These are phyloP conservation scores for Talaromyces sp. DNA, from an alignment of 2,329 filamentous ascomycete species.

Conservation along the genomic window DNA sequence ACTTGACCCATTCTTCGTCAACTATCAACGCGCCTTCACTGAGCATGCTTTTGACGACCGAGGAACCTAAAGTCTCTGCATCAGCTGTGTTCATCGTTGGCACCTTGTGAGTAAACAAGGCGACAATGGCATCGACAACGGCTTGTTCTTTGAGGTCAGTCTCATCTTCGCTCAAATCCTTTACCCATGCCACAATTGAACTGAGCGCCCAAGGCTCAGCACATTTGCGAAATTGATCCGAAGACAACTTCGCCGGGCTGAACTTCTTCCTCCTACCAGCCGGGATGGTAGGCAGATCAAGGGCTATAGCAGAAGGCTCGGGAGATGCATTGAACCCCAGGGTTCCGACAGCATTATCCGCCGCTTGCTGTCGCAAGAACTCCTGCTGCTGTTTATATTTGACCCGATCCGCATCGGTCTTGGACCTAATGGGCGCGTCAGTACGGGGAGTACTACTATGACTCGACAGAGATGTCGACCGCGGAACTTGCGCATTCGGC, in stretches of 20 bases:
- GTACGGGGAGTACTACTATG: slow-evolving; percentile 77
- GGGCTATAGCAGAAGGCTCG: slow-evolving; percentile 52
- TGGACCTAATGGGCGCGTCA: slow-evolving; percentile 79
- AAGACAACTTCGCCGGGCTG: slow-evolving; percentile 75
- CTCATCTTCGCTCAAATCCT: slow-evolving; percentile 85
- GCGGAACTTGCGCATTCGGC: slow-evolving; percentile 52
- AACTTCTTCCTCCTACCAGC: slow-evolving; percentile 77
- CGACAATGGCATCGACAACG: slow-evolving; percentile 81
- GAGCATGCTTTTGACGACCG: slow-evolving; percentile 77
- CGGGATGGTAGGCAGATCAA: slow-evolving; percentile 82
- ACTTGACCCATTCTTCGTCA: slow-evolving; percentile 97
- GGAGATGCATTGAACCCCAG: slow-evolving; percentile 52
- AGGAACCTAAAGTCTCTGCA: slow-evolving; percentile 77
- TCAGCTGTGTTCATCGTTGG: slow-evolving; percentile 98
- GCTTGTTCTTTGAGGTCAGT: slow-evolving; percentile 79
- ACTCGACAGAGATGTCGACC: slow-evolving; percentile 78
- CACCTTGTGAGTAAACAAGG: slow-evolving; percentile 88
- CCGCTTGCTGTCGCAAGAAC: slow-evolving; percentile 48
- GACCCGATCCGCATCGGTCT: slow-evolving; percentile 79
- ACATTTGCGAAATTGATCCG: slow-evolving; percentile 78
- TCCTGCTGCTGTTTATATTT: slow-evolving; percentile 53
- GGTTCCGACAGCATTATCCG: slow-evolving; percentile 26
- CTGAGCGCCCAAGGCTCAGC: slow-evolving; percentile 89
- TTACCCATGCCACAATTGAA: slow-evolving; percentile 80
- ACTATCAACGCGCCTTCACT: slow-evolving; percentile 70